Evolutionary conservation across 352 stramenopile genomes (phyloP).

Genomic region (Phytophthora constricta): DNA sequence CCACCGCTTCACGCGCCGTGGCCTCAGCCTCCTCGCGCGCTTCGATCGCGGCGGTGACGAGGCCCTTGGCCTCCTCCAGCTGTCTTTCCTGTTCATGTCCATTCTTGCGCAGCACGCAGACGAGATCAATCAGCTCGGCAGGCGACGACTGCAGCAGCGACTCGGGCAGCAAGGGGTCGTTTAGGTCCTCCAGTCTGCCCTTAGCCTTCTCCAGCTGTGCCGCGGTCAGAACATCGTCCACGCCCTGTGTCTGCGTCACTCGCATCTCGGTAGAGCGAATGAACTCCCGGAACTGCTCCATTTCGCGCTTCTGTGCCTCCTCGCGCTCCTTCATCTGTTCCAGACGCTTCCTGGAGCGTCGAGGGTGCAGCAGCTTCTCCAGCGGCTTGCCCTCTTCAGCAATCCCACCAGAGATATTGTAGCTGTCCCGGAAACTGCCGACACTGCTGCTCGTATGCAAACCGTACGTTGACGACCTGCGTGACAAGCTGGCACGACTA

Average conservation of each 20-base stretch:
- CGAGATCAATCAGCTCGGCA: constrained; percentile 71
- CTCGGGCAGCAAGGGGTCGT: constrained; percentile 62
- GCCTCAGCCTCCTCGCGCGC: constrained; percentile 77
- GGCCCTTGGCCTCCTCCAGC: constrained; percentile 72
- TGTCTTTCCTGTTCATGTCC: constrained; percentile 76
- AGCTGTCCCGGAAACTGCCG: constrained; percentile 49
- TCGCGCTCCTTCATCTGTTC: constrained; percentile 74
- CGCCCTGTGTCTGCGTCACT: constrained; percentile 22
- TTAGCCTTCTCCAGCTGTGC: constrained; percentile 34
- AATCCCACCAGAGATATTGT: constrained; percentile 34
- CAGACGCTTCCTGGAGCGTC: constrained; percentile 63
- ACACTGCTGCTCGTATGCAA: constrained; percentile 28
- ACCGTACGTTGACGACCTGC: constrained; percentile 25
- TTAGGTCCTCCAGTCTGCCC: constrained; percentile 47
- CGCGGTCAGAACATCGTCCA: constrained; percentile 25
- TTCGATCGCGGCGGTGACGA: constrained; percentile 81
- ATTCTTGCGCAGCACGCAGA: constrained; percentile 75
- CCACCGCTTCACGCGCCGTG: constrained; percentile 74
- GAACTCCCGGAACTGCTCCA: constrained; percentile 90
- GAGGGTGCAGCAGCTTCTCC: constrained; percentile 80
- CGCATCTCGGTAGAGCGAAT: constrained; percentile 71
- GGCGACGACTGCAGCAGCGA: constrained; percentile 54
- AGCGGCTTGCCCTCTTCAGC: constrained; percentile 63
- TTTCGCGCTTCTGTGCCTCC: constrained; percentile 80
- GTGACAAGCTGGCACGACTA: constrained; percentile 19